Conservation (phyloP, 208 protist species). For the Endotrypanum monterogeii region DNA sequence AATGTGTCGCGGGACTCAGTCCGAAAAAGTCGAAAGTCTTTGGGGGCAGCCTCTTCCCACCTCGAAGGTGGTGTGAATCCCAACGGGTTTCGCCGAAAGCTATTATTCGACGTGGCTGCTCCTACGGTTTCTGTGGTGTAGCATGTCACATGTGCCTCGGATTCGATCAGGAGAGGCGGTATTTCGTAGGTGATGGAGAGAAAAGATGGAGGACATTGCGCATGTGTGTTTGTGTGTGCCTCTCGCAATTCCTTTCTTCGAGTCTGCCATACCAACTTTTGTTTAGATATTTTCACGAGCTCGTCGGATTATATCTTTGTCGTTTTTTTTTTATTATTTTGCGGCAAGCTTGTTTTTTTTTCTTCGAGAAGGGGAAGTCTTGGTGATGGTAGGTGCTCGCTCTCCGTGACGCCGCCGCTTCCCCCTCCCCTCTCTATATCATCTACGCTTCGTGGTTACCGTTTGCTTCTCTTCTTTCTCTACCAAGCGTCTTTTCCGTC, state of each 20-base stretch:
- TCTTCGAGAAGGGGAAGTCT: neutral
- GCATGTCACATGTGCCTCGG: too few species aligned
- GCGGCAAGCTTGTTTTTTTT: neutral
- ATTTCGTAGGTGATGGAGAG: neutral
- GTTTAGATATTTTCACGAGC: too few species aligned
- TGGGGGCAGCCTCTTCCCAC: conserved; percentile 7
- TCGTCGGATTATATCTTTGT: too few species aligned
- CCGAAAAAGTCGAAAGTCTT: conserved; percentile 14
- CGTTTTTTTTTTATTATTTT: too few species aligned
- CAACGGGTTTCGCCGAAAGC: conserved; percentile 35
- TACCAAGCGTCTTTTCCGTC: neutral
- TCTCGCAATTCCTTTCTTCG: too few species aligned
- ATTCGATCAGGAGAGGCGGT: neutral
- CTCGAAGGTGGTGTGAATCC: conserved; percentile 8
- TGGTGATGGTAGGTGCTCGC: neutral
- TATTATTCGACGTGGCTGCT: conserved; percentile 38
- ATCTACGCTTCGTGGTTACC: neutral
- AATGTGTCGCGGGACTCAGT: conserved; percentile 7
- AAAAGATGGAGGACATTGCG: neutral
- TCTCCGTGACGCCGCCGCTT: neutral
- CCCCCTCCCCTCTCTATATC: neutral
- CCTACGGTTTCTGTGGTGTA: conserved; percentile 21
- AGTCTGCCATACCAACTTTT: too few species aligned
- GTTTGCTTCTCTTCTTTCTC: neutral
- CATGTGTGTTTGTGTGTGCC: neutral